These are phyloP conservation scores for Russula sp. DNA, from an alignment of 768 basidiomycete species.

Conservation along the genomic window DNA sequence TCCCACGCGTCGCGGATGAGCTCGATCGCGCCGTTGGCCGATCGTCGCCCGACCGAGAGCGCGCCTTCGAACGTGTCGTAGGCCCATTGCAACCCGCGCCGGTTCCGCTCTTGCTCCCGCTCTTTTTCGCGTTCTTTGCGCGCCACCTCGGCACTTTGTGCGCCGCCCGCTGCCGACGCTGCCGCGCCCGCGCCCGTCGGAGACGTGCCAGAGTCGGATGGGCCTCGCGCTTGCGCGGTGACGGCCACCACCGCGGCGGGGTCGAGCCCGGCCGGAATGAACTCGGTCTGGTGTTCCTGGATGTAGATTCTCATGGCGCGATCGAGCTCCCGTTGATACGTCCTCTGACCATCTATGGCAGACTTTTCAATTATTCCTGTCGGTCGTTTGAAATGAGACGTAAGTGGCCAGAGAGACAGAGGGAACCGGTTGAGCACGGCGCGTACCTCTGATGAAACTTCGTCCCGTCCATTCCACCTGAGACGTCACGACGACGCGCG, in stretches of 20 bases:
- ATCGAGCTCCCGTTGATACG: conserved; percentile 78
- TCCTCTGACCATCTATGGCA: conserved; percentile 85
- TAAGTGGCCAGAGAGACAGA: neutral
- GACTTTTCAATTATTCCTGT: conserved; percentile 90
- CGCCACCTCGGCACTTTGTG: conserved; percentile 27
- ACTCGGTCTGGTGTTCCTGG: conserved; percentile 81
- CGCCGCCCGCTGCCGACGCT: conserved; percentile 20
- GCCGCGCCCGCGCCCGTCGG: conserved; percentile 22
- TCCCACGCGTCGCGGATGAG: conserved; percentile 77
- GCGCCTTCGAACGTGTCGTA: conserved; percentile 82
- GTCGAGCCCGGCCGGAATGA: conserved; percentile 77
- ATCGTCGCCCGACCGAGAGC: conserved; percentile 59
- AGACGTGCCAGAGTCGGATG: too few species aligned
- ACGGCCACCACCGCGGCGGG: conserved; percentile 47
- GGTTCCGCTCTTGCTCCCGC: conserved; percentile 51
- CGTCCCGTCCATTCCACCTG: conserved; percentile 95
- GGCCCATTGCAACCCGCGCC: conserved; percentile 78
- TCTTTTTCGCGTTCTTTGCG: conserved; percentile 42
- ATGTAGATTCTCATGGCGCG: conserved; percentile 85
- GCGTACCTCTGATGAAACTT: conserved; percentile 89
- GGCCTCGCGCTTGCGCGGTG: conserved; percentile 27
- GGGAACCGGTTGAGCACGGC: neutral
- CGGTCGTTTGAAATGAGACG: neutral
- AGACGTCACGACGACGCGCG: conserved; percentile 78
- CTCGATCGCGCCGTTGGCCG: conserved; percentile 65